Base-by-base conservation (phyloP, 1,284 basidiomycete species). In the Pseudozyma hubeiensis region DNA sequence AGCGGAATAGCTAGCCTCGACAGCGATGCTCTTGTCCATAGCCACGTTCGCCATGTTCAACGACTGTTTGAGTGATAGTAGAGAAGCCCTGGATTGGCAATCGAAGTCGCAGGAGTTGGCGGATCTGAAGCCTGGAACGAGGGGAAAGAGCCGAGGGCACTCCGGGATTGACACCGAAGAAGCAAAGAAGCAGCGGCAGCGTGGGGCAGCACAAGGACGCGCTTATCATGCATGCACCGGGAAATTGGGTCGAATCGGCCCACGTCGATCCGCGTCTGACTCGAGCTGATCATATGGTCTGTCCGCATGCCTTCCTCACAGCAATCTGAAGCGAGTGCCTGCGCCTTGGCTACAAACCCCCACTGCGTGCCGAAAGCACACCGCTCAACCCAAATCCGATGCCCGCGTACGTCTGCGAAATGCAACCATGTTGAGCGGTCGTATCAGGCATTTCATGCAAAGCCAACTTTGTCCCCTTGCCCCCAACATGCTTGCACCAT, bases 251-350 rank as follows among this genome's bases (percentile, higher is more conserved):
- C 13, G 14, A 37, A 6, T 47, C 63, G 56, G 56, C 47, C 56
- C 63, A 65, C 63, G 63, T 44, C 63, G 63, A 65, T 59, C 56
- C 48, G 63, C 50, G 5, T 35, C 16, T 8, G 43, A 7, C 7
- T 17, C 11, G 40, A 37, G 14, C 14, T 9, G 35, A 37, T 37
- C 35, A 9, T 37, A 37, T 37, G 35, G 35, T 37, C 24, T 24
- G 24, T 24, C 24, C 24, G 24, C 24, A 24, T 24, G 24, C 24
- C 24, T 24, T 24, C 2, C 4, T 24, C 24, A 24, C 24, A 24
- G 24, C 24, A 24, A 24, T 24, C 24, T 24, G 24, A 24, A 24
- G 24, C 24, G 24, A 24, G 24, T 5, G 17, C 29, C n/a, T n/a
- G n/a, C n/a, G n/a, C n/a, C n/a, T n/a, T n/a, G n/a, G n/a, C n/a